Base-by-base conservation (phyloP, 768 basidiomycete species). In the Tylopilus vinaceipallidus region DNA sequence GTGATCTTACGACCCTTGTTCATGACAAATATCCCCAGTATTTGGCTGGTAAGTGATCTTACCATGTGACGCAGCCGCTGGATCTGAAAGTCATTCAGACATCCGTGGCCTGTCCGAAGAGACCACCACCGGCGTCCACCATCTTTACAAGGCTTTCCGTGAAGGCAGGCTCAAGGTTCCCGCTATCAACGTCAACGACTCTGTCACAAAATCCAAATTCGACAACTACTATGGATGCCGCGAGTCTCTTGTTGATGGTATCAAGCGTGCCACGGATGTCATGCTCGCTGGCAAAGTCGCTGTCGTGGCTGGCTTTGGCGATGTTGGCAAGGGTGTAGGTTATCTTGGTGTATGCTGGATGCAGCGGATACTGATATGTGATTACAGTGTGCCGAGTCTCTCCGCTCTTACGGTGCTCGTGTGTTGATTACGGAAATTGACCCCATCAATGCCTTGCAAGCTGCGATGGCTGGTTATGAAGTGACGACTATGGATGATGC, bases 241-340 rank as follows among this genome's bases (percentile, higher is more conserved):
- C 66, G 97, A 99, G 74, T 99, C 97, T 27, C 90, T 99, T 55
- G 97, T 99, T 53, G 97, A 99, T 69, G 97, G 97, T 62, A 98
- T 99, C 78, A 99, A 99, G 83, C 94, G 97, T 66, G 97, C 97
- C 52, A 99, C 97, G 56, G 97, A 99, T 71, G 92, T 99, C 70
- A 99, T 99, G 97, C 85, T 99, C 70, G 97, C 97, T 58, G 97
- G 95, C 45, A 99, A 99, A 77, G 95, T 99, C 58, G 95, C 94
- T 45, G 91, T 98, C 57, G 97, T 99, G 59, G 97, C 97, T 58
- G 97, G 97, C 49, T 99, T 86, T 71, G 97, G 97, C 74, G 97
- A 99, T 66, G 97, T 99, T 59, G 97, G 97, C 60, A 99, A 99
- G 74, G 97, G 97, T 49, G 94, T 97, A 75, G 61, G 93, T 84